Evolutionary conservation across 306 rosid species (phyloP).

Genomic region (Cucumis sativus): DNA sequence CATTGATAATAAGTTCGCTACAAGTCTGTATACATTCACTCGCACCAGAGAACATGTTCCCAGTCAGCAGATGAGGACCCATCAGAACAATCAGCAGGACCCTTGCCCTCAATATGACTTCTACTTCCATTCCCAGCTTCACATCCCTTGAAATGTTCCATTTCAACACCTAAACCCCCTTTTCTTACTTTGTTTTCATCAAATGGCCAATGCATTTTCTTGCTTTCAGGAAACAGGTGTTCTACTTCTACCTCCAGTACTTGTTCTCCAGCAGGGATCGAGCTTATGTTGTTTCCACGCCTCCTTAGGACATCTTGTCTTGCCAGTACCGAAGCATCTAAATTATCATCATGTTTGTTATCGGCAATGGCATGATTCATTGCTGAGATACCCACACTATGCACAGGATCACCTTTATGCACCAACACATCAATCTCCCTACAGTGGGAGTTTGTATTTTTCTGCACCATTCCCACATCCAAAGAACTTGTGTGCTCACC

Average conservation of each 20-base stretch:
- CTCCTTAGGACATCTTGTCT: slow-evolving; percentile 33
- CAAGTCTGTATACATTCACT: neutral
- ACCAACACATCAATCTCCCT: neutral
- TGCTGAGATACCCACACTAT: slow-evolving; percentile 8
- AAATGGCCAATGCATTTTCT: slow-evolving; percentile 18
- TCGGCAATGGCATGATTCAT: slow-evolving; percentile 18
- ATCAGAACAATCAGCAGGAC: slow-evolving; percentile 27
- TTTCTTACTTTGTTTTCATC: neutral
- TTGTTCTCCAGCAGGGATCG: slow-evolving; percentile 17
- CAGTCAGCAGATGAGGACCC: slow-evolving; percentile 59
- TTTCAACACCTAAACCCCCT: neutral
- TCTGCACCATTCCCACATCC: neutral
- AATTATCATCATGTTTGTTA: slow-evolving; percentile 13
- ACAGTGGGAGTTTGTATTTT: neutral
- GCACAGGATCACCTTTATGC: slow-evolving; percentile 12
- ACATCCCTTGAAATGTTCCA: neutral
- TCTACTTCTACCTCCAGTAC: neutral
- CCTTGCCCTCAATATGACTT: slow-evolving; percentile 13
- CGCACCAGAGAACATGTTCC: slow-evolving; percentile 43
- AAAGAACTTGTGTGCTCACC: neutral
- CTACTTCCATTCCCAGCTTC: slow-evolving; percentile 16
- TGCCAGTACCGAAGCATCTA: slow-evolving; percentile 45
- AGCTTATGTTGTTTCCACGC: slow-evolving; percentile 22
- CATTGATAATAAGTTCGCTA: neutral
- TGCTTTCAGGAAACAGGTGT: slow-evolving; percentile 16